A percentile compares a stretch with the other conserved stretches of the same genome.
These are phyloP conservation scores for Lupinus albus DNA, from an alignment of 306 rosid genomes.

Conservation along the genomic window DNA sequence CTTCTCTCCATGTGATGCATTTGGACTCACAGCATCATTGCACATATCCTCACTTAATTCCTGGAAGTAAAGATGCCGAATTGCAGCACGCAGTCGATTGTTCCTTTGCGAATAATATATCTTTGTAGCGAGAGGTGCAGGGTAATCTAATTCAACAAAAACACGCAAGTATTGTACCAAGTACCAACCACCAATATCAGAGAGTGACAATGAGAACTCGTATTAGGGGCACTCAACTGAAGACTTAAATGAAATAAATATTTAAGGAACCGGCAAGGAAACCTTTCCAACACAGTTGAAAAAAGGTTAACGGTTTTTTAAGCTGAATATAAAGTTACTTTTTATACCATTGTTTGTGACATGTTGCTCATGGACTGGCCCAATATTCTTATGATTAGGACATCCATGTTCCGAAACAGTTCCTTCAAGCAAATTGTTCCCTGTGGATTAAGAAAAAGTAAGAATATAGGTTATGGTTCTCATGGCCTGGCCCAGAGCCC, in stretches of 20 bases:
- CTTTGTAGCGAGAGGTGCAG: constrained; percentile 90
- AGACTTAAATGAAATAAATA: constrained; percentile 29
- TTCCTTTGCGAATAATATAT: constrained; percentile 83
- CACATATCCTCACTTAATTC: constrained; percentile 54
- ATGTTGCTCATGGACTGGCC: constrained; percentile 45
- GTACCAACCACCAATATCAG: constrained; percentile 5
- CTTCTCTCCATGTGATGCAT: constrained; percentile 41
- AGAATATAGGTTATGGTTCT: constrained; percentile 24
- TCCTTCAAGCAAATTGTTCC: constrained; percentile 44
- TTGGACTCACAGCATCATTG: constrained; percentile 46
- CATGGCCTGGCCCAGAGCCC: not conserved
- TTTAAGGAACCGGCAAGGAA: constrained; percentile 30
- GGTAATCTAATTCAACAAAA: constrained; percentile 59
- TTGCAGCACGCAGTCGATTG: constrained; percentile 69
- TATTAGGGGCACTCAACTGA: constrained; percentile 33
- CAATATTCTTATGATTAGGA: constrained; percentile 40
- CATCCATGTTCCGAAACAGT: constrained; percentile 40
- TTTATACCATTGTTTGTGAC: constrained; percentile 48
- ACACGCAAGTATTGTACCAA: constrained; percentile 23
- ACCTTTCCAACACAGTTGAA: constrained; percentile 35
- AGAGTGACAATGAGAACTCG: not conserved
- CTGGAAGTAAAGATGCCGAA: constrained; percentile 67
- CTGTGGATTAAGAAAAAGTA: constrained; percentile 42
- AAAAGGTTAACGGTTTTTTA: constrained; percentile 22
- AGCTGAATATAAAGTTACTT: constrained; percentile 18